Percentiles rank a stretch among this genome's conserved stretches.
Evolutionary conservation across 345 rosid genomes (phyloP).

Genomic region (Aegle marmelos): DNA sequence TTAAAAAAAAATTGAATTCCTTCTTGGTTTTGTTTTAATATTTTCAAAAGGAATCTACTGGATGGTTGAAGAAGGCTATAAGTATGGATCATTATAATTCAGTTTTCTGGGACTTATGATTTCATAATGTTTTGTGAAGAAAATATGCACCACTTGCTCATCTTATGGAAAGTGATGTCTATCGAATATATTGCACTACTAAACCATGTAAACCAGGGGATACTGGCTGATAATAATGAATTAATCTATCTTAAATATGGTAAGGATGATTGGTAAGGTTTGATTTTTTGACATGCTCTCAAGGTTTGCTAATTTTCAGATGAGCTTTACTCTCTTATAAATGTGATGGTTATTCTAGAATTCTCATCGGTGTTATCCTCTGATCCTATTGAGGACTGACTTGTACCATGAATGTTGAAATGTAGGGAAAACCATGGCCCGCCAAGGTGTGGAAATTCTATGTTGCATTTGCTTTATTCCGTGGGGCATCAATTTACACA

Average conservation of each 20-base stretch:
- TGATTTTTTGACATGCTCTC: not conserved
- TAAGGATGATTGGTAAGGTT: not conserved
- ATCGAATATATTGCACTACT: not conserved
- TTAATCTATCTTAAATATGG: not conserved
- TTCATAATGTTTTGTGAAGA: not conserved
- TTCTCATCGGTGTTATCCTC: not conserved
- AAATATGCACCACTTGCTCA: not conserved
- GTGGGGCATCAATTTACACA: constrained; percentile 75
- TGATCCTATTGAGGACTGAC: not conserved
- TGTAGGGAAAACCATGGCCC: constrained; percentile 90
- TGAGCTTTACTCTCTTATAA: not conserved
- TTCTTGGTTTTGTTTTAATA: not conserved
- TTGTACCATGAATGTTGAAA: constrained; percentile 21
- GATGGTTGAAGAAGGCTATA: not conserved
- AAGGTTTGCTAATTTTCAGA: not conserved
- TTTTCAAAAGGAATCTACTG: not conserved
- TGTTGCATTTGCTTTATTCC: constrained; percentile 82
- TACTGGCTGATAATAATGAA: not conserved
- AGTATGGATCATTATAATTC: not conserved
- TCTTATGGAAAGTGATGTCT: not conserved
- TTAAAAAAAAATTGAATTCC: not conserved
- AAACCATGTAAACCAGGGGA: not conserved
- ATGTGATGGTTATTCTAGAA: not conserved
- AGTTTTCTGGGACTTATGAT: not conserved
- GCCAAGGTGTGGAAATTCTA: constrained; percentile 88